These are phyloP conservation scores for Diospyros lotus DNA, from an alignment of 148 eudicot species.

Conservation along the genomic window DNA sequence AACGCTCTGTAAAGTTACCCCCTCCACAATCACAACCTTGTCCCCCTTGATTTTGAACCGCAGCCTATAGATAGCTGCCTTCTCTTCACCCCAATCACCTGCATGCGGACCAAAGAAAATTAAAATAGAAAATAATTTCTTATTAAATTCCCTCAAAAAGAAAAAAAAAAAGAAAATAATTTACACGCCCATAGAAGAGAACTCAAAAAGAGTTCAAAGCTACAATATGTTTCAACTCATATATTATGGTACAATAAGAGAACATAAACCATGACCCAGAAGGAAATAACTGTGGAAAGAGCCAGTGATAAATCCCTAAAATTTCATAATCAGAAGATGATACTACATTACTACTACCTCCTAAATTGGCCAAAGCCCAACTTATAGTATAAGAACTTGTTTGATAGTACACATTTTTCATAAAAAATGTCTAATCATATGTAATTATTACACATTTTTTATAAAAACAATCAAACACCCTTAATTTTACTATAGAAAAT, in stretches of 20 bases:
- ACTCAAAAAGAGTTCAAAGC: not conserved
- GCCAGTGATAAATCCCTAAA: not conserved
- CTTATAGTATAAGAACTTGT: not conserved
- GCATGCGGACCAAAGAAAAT: conserved; percentile 4
- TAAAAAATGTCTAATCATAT: no score
- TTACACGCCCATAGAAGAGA: no score
- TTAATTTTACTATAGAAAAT: no score
- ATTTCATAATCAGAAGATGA: not conserved
- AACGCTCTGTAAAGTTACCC: conserved; percentile 53
- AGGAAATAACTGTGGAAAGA: not conserved
- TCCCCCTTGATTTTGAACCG: conserved; percentile 95
- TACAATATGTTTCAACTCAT: not conserved
- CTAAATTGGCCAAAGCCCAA: not conserved
- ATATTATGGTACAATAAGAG: not conserved
- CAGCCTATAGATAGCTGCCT: conserved; percentile 80
- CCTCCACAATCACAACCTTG: conserved; percentile 81
- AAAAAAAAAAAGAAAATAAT: not conserved
- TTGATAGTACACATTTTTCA: no score
- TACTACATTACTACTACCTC: no score
- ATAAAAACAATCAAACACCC: no score
- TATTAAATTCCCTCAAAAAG: not conserved
- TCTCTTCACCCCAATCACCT: conserved; percentile 88
- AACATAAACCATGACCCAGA: not conserved
- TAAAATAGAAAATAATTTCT: not conserved
- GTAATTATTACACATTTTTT: no score